A percentile compares a stretch with the other conserved stretches of the same genome.
These are phyloP conservation scores for Colletotrichum viniferum DNA, from an alignment of 2,329 filamentous ascomycete genomes.

Conservation along the genomic window DNA sequence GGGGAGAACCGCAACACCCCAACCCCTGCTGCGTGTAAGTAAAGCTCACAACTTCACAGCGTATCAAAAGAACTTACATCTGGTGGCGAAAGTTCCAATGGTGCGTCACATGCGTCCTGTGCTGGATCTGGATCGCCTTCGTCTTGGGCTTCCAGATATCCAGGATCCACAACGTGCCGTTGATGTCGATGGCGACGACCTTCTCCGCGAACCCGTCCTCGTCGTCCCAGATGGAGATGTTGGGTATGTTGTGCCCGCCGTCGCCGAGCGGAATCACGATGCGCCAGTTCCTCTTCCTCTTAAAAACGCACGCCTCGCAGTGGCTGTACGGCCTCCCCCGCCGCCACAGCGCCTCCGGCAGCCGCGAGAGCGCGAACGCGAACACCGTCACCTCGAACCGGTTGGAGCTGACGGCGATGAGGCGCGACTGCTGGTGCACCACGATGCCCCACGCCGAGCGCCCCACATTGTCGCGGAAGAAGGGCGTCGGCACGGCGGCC, in stretches of 20 bases:
- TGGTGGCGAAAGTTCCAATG: slow-evolving; percentile 21
- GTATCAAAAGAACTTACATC: background rate
- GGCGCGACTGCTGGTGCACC: slow-evolving; percentile 77
- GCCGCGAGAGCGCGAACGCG: slow-evolving; percentile 44
- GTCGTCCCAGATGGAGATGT: slow-evolving; percentile 55
- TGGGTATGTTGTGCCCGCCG: slow-evolving; percentile 54
- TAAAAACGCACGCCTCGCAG: slow-evolving; percentile 39
- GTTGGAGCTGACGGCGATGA: slow-evolving; percentile 89
- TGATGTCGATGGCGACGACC: slow-evolving; percentile 56
- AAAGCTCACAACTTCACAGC: background rate
- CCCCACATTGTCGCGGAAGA: slow-evolving; percentile 79
- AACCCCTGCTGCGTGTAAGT: slow-evolving; percentile 38
- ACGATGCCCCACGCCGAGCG: slow-evolving; percentile 88
- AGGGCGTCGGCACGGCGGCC: slow-evolving; percentile 41
- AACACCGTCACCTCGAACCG: slow-evolving; percentile 59
- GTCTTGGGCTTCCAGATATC: slow-evolving; percentile 52
- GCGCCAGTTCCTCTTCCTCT: slow-evolving; percentile 52
- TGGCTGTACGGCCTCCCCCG: slow-evolving; percentile 20
- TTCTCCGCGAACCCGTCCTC: slow-evolving; percentile 51
- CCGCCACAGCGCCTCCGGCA: slow-evolving; percentile 21
- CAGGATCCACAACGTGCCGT: slow-evolving; percentile 52
- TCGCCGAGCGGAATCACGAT: slow-evolving; percentile 49
- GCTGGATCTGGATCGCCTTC: slow-evolving; percentile 8
- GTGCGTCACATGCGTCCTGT: background rate
- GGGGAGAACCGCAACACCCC: slow-evolving; percentile 54